Conservation (phyloP, 805 yeast species). For the Wickerhamomyces rabaulensis region DNA sequence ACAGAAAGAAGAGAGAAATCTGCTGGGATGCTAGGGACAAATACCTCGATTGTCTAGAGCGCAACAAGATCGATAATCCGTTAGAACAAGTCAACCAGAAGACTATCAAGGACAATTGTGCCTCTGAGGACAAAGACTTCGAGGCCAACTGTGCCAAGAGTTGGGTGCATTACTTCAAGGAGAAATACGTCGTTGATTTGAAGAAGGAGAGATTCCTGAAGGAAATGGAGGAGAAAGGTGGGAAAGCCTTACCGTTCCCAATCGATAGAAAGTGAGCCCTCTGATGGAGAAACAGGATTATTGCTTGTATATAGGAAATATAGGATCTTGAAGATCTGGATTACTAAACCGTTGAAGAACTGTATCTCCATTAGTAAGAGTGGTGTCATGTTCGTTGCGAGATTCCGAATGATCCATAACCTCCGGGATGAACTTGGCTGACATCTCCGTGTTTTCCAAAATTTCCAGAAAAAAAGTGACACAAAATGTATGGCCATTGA, state of each 20-base stretch:
- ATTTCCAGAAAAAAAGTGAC: not conserved
- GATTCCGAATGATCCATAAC: too few species aligned
- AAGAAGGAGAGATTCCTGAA: conserved; percentile 62
- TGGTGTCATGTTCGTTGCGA: too few species aligned
- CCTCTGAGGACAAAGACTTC: conserved; percentile 49
- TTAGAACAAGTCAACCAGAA: conserved; percentile 45
- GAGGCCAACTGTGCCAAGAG: conserved; percentile 74
- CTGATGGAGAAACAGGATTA: too few species aligned
- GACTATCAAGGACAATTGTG: conserved; percentile 53
- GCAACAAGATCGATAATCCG: conserved; percentile 63
- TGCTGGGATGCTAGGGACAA: conserved; percentile 91
- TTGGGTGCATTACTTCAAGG: conserved; percentile 90
- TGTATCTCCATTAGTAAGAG: too few species aligned
- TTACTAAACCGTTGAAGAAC: too few species aligned
- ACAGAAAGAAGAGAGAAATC: conserved; percentile 60
- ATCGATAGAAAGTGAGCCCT: conserved; percentile 12
- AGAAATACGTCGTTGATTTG: conserved; percentile 75
- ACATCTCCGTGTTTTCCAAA: not conserved
- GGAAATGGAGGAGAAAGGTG: conserved; percentile 69
- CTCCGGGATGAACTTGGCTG: too few species aligned
- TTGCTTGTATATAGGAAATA: not conserved
- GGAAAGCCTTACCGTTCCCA: conserved; percentile 22
- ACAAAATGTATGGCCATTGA: not conserved
- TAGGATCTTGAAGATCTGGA: not conserved
- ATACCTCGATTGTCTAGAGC: conserved; percentile 71